These are phyloP conservation scores for Hansfordia pulvinata DNA, from an alignment of 2,329 filamentous ascomycete species.

Conservation along the genomic window DNA sequence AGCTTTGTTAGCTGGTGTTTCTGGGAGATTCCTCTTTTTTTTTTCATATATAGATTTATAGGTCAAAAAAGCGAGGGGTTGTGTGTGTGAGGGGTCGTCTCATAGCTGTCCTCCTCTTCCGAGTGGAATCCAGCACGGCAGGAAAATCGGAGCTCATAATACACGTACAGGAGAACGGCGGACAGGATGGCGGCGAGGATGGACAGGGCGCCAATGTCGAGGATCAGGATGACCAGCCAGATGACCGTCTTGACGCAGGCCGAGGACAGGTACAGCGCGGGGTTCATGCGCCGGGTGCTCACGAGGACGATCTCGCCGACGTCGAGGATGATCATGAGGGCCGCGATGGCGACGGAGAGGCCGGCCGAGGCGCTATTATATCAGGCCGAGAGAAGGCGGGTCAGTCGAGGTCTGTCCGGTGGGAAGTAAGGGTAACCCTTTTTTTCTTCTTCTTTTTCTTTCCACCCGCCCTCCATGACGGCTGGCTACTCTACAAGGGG, in stretches of 20 bases:
- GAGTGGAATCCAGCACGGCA: background rate
- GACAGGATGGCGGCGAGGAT: conserved; percentile 6
- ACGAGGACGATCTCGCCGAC: conserved; percentile 12
- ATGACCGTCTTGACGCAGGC: conserved; percentile 10
- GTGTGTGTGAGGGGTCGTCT: too few species aligned
- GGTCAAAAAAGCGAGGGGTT: too few species aligned
- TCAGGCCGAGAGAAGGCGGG: too few species aligned
- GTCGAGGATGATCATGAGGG: conserved; percentile 9
- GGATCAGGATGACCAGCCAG: conserved; percentile 9
- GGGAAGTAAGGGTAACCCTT: background rate
- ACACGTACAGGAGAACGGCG: conserved; percentile 7
- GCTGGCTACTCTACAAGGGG: too few species aligned
- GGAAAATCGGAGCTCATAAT: background rate
- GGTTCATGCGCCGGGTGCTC: conserved; percentile 8
- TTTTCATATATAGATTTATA: too few species aligned
- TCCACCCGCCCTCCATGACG: too few species aligned
- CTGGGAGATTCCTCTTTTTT: background rate
- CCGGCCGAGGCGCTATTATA: conserved; percentile 7
- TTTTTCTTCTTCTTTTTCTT: conserved; percentile 6
- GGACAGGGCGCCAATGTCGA: conserved; percentile 5
- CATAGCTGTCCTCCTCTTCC: too few species aligned
- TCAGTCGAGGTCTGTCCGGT: background rate
- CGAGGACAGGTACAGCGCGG: conserved; percentile 9
- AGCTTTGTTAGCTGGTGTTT: background rate
- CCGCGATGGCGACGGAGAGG: conserved; percentile 9